Conservation (phyloP, 2,329 filamentous ascomycete genomes). For the Coleophoma eucalyptorum region DNA sequence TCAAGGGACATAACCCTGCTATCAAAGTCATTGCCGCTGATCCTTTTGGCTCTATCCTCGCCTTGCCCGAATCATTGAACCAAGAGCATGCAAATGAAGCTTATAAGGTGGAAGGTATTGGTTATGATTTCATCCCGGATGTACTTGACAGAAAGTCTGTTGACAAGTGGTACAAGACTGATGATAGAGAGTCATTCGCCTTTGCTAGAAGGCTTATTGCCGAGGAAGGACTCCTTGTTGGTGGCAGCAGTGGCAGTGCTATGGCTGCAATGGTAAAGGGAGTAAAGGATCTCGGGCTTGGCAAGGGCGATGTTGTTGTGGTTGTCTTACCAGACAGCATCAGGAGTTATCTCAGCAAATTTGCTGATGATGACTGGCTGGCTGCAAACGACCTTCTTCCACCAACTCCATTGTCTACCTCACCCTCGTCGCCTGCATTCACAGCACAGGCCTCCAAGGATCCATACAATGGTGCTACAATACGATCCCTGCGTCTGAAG, state of each 20-base stretch:
- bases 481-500: constrained; percentile 82
- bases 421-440: constrained; percentile 31
- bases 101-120: constrained; percentile 98
- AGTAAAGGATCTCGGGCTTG: constrained; percentile 70
- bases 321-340: constrained; percentile 95
- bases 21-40: constrained; percentile 92
- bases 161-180: constrained; percentile 98
- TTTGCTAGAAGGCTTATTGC: constrained; percentile 87
- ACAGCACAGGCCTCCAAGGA: constrained; percentile 43
- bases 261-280: constrained; percentile 79
- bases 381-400: constrained; percentile 91
- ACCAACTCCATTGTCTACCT: constrained; percentile 44
- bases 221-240: constrained; percentile 90
- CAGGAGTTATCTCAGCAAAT: constrained; percentile 95
- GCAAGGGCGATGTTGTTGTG: constrained; percentile 82
- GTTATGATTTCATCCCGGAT: constrained; percentile 96
- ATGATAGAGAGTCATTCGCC: constrained; percentile 85
- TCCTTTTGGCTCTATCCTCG: constrained; percentile 87
- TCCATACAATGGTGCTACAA: constrained; percentile 73
- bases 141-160: constrained; percentile 78
- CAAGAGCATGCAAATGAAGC: constrained; percentile 73
- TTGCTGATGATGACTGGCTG: constrained; percentile 98
- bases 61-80: constrained; percentile 76
- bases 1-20: constrained; percentile 81
- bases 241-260: constrained; percentile 89